Evolutionary conservation across 2,329 filamentous ascomycete genomes (phyloP), one percentile per base, ranked within the genome.

Genomic region (Mycosphaerella sp.): DNA sequence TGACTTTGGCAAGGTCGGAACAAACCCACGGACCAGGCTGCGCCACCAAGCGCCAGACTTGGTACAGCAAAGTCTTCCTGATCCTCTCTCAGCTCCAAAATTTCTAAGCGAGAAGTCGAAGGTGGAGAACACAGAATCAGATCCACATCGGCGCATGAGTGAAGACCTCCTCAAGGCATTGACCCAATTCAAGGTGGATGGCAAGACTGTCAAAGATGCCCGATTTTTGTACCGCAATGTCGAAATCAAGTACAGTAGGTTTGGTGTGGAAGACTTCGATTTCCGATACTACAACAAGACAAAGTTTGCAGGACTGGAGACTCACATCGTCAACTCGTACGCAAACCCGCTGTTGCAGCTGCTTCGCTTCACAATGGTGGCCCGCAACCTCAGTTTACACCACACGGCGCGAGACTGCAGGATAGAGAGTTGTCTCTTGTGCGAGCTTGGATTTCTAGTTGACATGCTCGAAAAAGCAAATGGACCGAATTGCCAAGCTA

Each of bases 261-360:
- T 96, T 70, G 93, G 93, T 17, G 90, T 98, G n/a, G 92, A 97
- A 66, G 95, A 98, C 70, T 98, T 98, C 69, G 93, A 98, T 70
- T 98, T 98, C 72, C 86, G 89, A 54, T 97, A 89, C 70, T 98
- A 95, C 77, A 98, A 98, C 72, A 90, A 88, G 68, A 97, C 95
- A 1, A 78, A 76, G 23, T 95, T 89, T 67, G 95, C 93, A 8
- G 93, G 93, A 0, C 76, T 98, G 39, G 92, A 98, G 70, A 98
- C 89, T 44, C 92, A 98, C 68, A 96, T 98, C 57, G 82, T 90
- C 41, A 97, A 98, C 69, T 96, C 92, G 1, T 98, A 97, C 66
- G 89, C 91, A 52, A 98, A 98, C 64, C 81, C 93, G 0, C 79
- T 98, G 4, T 76, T 98, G 34, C 93, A 98, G 69, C 79, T 98